Base-by-base conservation (phyloP, 768 basidiomycete genomes). In the Tulasnella sp. region DNA sequence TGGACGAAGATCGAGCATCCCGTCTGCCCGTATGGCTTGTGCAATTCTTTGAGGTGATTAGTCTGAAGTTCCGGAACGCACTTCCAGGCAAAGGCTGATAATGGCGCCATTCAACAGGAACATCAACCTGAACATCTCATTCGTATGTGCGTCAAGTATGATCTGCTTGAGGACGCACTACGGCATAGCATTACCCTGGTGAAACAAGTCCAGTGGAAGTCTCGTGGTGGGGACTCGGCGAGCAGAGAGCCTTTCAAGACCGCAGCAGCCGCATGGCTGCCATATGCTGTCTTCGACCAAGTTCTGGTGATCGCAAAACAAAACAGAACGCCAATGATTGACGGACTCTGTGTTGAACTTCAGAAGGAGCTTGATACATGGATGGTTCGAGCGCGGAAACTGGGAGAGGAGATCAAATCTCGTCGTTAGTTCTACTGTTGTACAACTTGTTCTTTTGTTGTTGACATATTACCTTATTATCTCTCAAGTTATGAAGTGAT, bases 41-140 rank as follows among this genome's bases (percentile, higher is more conserved):
- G 52, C 80, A 80, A 57, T 79, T 78, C 59, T 77, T 96, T 21
- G 79, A 87, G 77, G 87, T 87, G 65, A 53, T 69, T 64, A 27
- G 30, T n/a, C 9, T 22, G 4, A 38, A 30, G 1, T 34, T 15
- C 30, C 46, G n/a, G 31, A 21, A 22, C 41, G n/a, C 29, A 30
- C 41, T 19, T 41, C 22, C 15, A 4, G 8, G 34, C 15, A 38
- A 15, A 38, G 45, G 45, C 19, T 19, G 24, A 50, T 49, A 45
- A 25, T 24, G 43, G 49, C 53, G 49, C 12, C n/a, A 30, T 49
- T 53, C 42, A n/a, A n/a, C 54, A 85, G 84, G 78, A 81, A 62
- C 73, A 84, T 63, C 84, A 93, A 61, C 83, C 84, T 45, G 92
- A 93, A 66, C 84, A 84, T 68, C 80, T 96, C 61, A 86, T 97